phyloP scores from a whole-genome alignment of 495 filamentous ascomycete species.

The Penicillium cosmopolitanum region DNA sequence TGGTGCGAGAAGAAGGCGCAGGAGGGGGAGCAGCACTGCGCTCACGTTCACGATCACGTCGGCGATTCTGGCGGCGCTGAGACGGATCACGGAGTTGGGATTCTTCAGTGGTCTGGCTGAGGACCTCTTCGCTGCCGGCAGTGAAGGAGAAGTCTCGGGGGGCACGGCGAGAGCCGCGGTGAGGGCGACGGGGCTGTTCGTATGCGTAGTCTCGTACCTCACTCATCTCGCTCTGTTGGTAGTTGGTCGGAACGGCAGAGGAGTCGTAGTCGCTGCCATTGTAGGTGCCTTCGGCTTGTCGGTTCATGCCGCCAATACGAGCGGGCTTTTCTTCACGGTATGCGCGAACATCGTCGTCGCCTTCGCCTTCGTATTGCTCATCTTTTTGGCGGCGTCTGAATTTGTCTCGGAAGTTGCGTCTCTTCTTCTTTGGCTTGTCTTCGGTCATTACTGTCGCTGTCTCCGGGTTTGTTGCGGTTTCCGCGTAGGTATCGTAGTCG shows the following conservation, averaged over 20 bases:
- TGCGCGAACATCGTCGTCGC: constrained; percentile 72
- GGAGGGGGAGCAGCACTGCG: constrained; percentile 29
- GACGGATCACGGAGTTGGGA: constrained; percentile 45
- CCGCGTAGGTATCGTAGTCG: constrained; percentile 41
- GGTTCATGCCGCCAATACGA: constrained; percentile 83
- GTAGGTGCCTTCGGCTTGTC: constrained; percentile 70
- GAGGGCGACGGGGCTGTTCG: constrained; percentile 16
- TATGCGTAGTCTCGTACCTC: constrained; percentile 53
- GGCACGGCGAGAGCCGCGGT: constrained; percentile 17
- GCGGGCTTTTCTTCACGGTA: constrained; percentile 87
- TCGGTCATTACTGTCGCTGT: constrained; percentile 40
- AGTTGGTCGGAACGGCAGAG: constrained; percentile 52
- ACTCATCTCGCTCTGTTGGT: constrained; percentile 56
- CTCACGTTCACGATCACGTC: constrained; percentile 33
- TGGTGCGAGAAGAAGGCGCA: constrained; percentile 40
- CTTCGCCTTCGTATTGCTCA: constrained; percentile 58
- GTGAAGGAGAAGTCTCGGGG: constrained; percentile 52
- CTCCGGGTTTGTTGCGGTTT: constrained; percentile 18
- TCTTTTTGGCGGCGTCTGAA: constrained; percentile 44
- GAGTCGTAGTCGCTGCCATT: constrained; percentile 64
- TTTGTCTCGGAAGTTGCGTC: constrained; percentile 41
- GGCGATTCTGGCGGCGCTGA: constrained; percentile 39
- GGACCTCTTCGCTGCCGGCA: constrained; percentile 55
- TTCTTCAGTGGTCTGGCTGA: constrained; percentile 60
- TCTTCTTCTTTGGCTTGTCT: constrained; percentile 45